Evolutionary conservation across 305 asterid species (phyloP), one percentile per base, ranked within the genome.

Genomic region (Fraxinus latifolia): DNA sequence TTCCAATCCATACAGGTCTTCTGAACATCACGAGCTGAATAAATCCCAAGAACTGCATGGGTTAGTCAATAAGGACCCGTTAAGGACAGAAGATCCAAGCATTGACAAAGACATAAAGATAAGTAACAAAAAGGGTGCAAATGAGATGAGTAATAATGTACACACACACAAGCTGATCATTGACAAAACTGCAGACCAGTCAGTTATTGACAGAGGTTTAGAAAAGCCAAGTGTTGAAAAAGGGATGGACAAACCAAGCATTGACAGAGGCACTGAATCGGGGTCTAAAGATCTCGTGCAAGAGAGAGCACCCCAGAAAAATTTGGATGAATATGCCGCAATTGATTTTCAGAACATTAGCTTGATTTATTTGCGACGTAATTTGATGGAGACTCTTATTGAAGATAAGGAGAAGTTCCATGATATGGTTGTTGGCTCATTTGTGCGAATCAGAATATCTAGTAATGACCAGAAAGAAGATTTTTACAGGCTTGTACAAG

Each of bases 401-500:
- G 91, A 81, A 17, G 96, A 92, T 82, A 87, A 31, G 85, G 94
- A 89, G 81, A 89, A 87, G 84, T 95, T 93, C 84, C 89, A 84
- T 83, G 89, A 82, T 78, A 92, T 88, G 87, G 97, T 91, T 68
- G 77, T 89, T 83, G 98, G 98, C 67, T 89, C 97, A 27, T 83
- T 95, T 85, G 98, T 95, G 78, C 91, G 98, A 83, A 96, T 96
- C 82, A 90, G 88, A 83, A 86, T 95, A 87, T 87, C 96, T 67
- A 86, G 90, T 83, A 85, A 82, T 84, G 97, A 92, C 84, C 97
- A 87, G 91, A 91, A 90, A 88, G 94, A 89, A 83, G 96, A 96
- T 77, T 86, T 95, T 86, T 89, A 87, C 90, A 90, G 99, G 92
- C 96, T 96, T 81, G 99, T 95, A 80, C 96, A 92, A 91, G 98